Evolutionary conservation across 495 filamentous ascomycete species (phyloP), one percentile per base, ranked within the genome.

Genomic region (Lentithecium fluviatile): DNA sequence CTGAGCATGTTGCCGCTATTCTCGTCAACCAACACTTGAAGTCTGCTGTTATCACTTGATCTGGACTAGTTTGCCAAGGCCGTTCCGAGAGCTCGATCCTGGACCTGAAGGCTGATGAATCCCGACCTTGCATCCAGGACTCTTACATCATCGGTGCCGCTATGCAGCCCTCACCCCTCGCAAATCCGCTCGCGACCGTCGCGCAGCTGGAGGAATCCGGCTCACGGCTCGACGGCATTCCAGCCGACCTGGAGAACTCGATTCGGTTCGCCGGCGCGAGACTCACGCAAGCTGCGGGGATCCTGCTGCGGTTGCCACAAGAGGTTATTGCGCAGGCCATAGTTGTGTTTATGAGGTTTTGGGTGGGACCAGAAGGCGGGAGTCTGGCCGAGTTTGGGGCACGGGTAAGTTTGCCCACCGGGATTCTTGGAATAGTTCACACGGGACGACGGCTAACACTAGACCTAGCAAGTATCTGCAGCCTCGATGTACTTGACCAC

Each of bases 271-370:
- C 86, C 23, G 82, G 84, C 3, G 83, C 88, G 42, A 83, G 85
- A 56, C 82, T 98, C 6, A 95, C 89, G 11, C 95, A 97, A 71
- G 82, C 88, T 17, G 91, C 94, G 11, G 95, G 94, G 6, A 77
- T 96, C 6, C 81, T 97, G 7, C 80, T 98, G 2, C 82, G 88
- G 42, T 76, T 97, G 48, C 88, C 93, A 0, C 95, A 97, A 68
- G 90, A 93, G 56, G 83, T 91, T 47, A 90, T 95, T 25, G 88
- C 91, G 13, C 90, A 91, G 67, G 90, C 94, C 2, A 87, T 91
- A 66, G 83, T 98, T n/a, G 76, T 94, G 0, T 83, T 95, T 26
- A 88, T 85, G n/a, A 80, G 94, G 5, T 96, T 92, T 77, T 97
- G 89, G 84, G 75, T 91, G 5, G 84, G 85, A 0, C 68, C 80